Percentiles rank a stretch among this genome's conserved stretches.
phyloP scores from a whole-genome alignment of 2,329 filamentous ascomycete species.

The Grosmannia serpens region DNA sequence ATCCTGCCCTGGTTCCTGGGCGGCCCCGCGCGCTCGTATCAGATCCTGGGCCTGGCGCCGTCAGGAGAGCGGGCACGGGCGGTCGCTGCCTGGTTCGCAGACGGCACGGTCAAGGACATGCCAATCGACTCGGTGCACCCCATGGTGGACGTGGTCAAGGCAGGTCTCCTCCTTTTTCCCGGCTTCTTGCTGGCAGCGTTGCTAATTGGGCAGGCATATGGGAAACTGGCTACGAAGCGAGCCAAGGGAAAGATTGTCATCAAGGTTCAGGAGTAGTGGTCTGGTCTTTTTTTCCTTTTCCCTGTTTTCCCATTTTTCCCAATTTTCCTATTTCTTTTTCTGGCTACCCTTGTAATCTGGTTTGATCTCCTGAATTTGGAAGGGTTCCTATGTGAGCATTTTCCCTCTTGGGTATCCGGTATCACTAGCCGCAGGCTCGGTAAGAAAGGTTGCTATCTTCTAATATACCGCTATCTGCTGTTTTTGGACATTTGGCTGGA shows the following conservation, averaged over 20 bases:
- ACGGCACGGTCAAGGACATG: slow-evolving; percentile 17
- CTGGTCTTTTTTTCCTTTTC: background rate
- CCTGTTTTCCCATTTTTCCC: no score
- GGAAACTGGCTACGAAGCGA: slow-evolving; percentile 19
- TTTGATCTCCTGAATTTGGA: background rate
- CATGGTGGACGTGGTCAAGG: slow-evolving; percentile 19
- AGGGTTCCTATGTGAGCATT: background rate
- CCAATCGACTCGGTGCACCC: slow-evolving; percentile 20
- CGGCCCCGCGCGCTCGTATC: slow-evolving; percentile 19
- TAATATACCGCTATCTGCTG: background rate
- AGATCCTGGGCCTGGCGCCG: slow-evolving; percentile 19
- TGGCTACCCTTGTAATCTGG: background rate
- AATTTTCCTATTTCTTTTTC: background rate
- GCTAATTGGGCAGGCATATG: slow-evolving; percentile 16
- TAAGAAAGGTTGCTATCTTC: background rate
- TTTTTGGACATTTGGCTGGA: background rate
- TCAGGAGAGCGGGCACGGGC: slow-evolving; percentile 16
- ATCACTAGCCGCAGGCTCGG: background rate
- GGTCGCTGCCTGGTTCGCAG: slow-evolving; percentile 16
- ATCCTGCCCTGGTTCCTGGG: slow-evolving; percentile 20
- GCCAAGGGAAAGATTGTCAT: slow-evolving; percentile 23
- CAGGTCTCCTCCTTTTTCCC: slow-evolving; percentile 6
- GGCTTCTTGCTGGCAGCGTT: background rate
- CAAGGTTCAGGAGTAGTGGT: slow-evolving; percentile 20
- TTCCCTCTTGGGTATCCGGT: background rate